Percentiles rank a stretch among this genome's conserved stretches.
Evolutionary conservation across 2,329 filamentous ascomycete genomes (phyloP).

Genomic region (Fusarium stilboides): DNA sequence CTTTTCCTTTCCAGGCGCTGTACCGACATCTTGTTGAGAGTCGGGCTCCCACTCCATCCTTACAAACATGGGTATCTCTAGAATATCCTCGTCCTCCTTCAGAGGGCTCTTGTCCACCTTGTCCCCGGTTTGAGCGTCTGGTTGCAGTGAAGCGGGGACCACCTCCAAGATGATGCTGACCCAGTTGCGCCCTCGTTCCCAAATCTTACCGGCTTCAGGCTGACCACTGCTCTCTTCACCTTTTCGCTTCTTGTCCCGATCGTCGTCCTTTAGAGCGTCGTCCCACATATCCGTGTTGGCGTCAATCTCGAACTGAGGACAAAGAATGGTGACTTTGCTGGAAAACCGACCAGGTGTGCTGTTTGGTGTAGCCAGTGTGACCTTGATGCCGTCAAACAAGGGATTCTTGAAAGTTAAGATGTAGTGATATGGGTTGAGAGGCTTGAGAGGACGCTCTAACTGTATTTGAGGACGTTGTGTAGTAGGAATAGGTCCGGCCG

Average conservation of each 20-base stretch:
- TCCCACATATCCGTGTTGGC: constrained; percentile 92
- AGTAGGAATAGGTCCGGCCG: constrained; percentile 54
- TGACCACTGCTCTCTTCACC: constrained; percentile 63
- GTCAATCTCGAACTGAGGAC: constrained; percentile 93
- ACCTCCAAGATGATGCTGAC: constrained; percentile 95
- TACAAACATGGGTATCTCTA: constrained; percentile 97
- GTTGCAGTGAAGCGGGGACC: constrained; percentile 72
- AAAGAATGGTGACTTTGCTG: constrained; percentile 90
- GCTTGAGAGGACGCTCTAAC: constrained; percentile 62
- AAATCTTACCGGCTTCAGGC: constrained; percentile 94
- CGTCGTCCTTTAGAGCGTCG: constrained; percentile 80
- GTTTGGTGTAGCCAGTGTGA: constrained; percentile 88
- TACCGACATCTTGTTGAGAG: constrained; percentile 74
- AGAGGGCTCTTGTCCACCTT: constrained; percentile 63
- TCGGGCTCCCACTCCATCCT: constrained; percentile 91
- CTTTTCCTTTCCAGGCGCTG: constrained; percentile 66
- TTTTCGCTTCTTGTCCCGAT: constrained; percentile 56
- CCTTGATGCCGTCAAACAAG: constrained; percentile 89
- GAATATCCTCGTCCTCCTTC: constrained; percentile 72
- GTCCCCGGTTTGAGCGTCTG: constrained; percentile 56
- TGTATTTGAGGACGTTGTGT: constrained; percentile 52
- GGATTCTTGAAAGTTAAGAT: constrained; percentile 94
- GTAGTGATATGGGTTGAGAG: constrained; percentile 79
- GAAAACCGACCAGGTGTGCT: constrained; percentile 82
- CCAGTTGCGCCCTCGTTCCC: constrained; percentile 94